Conservation (phyloP, 2,329 filamentous ascomycete species). For the Cordyceps militaris region DNA sequence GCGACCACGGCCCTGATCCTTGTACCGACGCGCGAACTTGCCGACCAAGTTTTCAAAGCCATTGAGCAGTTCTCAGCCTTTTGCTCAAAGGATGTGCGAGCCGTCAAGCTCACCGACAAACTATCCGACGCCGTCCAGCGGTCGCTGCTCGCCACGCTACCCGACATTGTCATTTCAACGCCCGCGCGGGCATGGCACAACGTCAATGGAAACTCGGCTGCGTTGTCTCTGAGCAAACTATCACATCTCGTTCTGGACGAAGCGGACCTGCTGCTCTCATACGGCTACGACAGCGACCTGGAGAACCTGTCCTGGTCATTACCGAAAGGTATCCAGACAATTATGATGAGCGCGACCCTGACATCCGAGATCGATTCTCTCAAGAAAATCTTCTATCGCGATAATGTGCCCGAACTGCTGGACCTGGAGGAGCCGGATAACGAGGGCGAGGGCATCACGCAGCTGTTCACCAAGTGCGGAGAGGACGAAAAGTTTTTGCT, state of each 20-base stretch:
- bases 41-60: conserved; percentile 78
- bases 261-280: conserved; percentile 86
- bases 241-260: conserved; percentile 84
- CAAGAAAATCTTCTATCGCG: conserved; percentile 74
- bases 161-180: conserved; percentile 86
- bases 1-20: conserved; percentile 75
- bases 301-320: conserved; percentile 69
- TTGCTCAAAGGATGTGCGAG: conserved; percentile 75
- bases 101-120: conserved; percentile 83
- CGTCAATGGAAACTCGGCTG: conserved; percentile 55
- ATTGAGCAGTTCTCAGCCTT: conserved; percentile 72
- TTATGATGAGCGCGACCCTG: conserved; percentile 90
- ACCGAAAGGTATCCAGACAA: conserved; percentile 79
- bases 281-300: conserved; percentile 89
- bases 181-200: conserved; percentile 77
- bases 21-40: conserved; percentile 89
- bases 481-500: conserved; percentile 97
- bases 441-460: conserved; percentile 68
- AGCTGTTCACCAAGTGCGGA: conserved; percentile 86
- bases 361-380: conserved; percentile 80
- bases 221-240: conserved; percentile 63
- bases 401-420: conserved; percentile 61
- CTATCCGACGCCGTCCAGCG: conserved; percentile 83
- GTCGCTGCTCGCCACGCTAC: conserved; percentile 74
- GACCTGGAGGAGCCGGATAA: conserved; percentile 78